Percentiles rank a stretch among this genome's conserved stretches.
These are phyloP conservation scores for Ceratobasidium sp. DNA, from an alignment of 1,284 basidiomycete genomes.

Conservation along the genomic window DNA sequence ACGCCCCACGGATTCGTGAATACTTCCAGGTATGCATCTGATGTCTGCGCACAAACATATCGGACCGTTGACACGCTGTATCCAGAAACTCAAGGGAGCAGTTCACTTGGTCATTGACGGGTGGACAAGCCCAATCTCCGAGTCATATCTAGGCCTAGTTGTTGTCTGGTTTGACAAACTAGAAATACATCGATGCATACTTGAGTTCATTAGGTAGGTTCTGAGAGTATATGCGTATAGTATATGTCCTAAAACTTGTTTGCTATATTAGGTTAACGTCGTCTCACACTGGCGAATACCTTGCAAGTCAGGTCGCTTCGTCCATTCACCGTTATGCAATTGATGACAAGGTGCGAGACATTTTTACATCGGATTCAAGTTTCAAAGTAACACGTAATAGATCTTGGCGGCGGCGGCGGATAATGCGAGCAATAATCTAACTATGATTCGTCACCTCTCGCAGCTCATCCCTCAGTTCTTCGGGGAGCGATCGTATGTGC, in stretches of 20 bases:
- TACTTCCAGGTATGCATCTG: constrained; percentile 53
- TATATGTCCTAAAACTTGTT: background rate
- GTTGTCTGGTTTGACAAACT: constrained; percentile 55
- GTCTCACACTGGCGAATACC: constrained; percentile 54
- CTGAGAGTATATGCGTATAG: background rate
- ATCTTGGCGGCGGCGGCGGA: constrained; percentile 29
- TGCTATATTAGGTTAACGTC: constrained; percentile 51
- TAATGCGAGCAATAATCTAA: too few species aligned
- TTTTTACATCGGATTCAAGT: background rate
- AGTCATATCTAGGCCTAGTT: constrained; percentile 56
- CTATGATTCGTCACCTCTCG: background rate
- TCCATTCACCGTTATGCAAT: constrained; percentile 53
- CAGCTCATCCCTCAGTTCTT: too few species aligned
- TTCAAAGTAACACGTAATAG: background rate
- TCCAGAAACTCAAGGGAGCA: too few species aligned
- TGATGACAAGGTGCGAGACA: background rate
- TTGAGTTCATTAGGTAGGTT: constrained; percentile 57
- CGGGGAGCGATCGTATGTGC: background rate
- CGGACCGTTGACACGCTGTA: too few species aligned
- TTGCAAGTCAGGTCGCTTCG: constrained; percentile 52
- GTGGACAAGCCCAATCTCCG: constrained; percentile 55
- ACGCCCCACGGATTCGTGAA: constrained; percentile 49
- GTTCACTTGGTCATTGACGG: constrained; percentile 57
- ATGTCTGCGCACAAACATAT: too few species aligned
- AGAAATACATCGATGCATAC: constrained; percentile 52